A percentile compares a stretch with the other conserved stretches of the same genome.
These are phyloP conservation scores for Sphagnum magellanicum DNA, from an alignment of 228 moss, liverwort and hornwort genomes.

Conservation along the genomic window DNA sequence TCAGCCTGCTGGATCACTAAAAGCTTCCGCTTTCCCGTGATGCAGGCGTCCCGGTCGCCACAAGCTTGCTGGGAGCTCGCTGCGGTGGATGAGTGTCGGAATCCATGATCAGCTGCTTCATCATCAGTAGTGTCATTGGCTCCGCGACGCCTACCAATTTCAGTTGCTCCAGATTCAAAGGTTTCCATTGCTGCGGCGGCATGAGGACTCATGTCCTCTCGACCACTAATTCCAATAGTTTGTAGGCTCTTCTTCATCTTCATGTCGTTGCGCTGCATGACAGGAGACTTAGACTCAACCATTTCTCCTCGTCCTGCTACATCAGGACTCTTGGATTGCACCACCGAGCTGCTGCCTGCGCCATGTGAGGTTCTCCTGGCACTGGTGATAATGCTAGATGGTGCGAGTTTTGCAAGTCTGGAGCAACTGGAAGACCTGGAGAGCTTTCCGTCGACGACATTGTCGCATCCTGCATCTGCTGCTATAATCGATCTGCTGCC, in stretches of 20 bases:
- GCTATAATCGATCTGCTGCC: too few species aligned
- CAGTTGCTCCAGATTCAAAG: too few species aligned
- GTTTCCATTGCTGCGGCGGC: too few species aligned
- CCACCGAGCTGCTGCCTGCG: background rate
- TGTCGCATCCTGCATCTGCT: too few species aligned
- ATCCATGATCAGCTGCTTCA: background rate
- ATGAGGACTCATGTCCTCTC: background rate
- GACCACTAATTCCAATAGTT: background rate
- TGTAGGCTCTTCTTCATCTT: constrained; percentile 7
- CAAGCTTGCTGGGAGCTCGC: constrained; percentile 3
- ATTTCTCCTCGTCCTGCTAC: background rate
- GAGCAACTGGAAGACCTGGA: constrained; percentile 9
- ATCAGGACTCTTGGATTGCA: constrained; percentile 5
- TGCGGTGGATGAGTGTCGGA: constrained; percentile 3
- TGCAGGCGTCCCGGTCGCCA: constrained; percentile 1
- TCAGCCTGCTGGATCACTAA: background rate
- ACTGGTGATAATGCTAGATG: background rate
- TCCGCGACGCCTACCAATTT: constrained; percentile 1
- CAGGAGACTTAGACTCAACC: background rate
- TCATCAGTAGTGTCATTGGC: background rate
- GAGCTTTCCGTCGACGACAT: constrained; percentile 1
- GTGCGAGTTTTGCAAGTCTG: constrained; percentile 1
- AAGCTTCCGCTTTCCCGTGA: constrained; percentile 7
- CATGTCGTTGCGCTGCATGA: constrained; percentile 4
- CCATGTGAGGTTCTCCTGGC: too few species aligned